phyloP scores from a whole-genome alignment of 2,329 filamentous ascomycete genomes.

The Aspergillus eucalypticola region DNA sequence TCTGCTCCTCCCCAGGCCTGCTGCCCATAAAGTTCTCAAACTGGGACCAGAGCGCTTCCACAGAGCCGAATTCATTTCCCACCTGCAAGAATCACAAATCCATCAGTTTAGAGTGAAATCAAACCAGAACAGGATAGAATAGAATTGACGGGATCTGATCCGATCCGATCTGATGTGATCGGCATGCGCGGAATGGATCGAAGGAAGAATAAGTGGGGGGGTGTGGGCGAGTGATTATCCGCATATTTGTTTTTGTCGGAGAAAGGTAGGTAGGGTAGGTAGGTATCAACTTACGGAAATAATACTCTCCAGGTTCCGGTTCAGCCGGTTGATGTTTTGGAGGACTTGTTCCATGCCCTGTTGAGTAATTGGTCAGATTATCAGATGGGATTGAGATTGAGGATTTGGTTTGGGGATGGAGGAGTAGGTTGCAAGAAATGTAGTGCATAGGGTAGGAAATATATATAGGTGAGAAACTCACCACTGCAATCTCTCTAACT shows the following conservation, averaged over 20 bases:
- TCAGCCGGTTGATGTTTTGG: constrained; percentile 93
- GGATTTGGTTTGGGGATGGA: not conserved
- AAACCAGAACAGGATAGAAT: not conserved
- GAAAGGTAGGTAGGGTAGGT: too few species aligned
- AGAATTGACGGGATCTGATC: not conserved
- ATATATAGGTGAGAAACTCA: constrained; percentile 21
- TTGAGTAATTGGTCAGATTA: not conserved
- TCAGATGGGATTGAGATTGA: too few species aligned
- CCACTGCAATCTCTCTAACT: constrained; percentile 46
- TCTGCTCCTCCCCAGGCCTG: constrained; percentile 55
- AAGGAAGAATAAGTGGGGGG: not conserved
- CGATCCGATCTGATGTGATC: too few species aligned
- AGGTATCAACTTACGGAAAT: constrained; percentile 66
- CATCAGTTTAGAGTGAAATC: not conserved
- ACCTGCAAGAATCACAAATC: constrained; percentile 54
- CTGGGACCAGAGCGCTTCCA: constrained; percentile 94
- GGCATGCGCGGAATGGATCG: constrained; percentile 1
- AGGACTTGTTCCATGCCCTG: constrained; percentile 82
- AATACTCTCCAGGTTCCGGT: constrained; percentile 86
- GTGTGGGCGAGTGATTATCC: too few species aligned
- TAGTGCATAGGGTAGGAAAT: too few species aligned
- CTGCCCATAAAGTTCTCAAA: constrained; percentile 95
- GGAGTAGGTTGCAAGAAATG: not conserved
- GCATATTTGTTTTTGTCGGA: too few species aligned
- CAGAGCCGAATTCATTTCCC: constrained; percentile 94